Base-by-base conservation (phyloP, 352 stramenopile genomes). In the Thraustotheca clavata region DNA sequence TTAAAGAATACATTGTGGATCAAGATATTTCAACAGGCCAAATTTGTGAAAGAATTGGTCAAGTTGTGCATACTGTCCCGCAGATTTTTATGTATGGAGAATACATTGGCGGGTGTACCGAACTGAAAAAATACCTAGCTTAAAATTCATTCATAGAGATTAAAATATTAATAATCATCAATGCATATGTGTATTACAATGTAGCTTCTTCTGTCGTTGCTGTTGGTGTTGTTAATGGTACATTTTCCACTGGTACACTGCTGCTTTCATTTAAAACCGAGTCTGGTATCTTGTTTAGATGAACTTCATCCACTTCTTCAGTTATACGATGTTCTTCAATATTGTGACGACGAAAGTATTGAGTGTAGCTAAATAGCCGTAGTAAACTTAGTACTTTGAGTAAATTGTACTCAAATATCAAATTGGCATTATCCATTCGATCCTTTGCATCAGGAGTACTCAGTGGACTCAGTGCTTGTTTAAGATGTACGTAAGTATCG, bases 81-180 rank as follows among this genome's bases (percentile, higher is more conserved):
- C 83, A 92, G 67, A 89, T 91, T 59, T 92, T 83, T 66, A 65
- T 91, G 32, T 73, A 89, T 40, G 79, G 76, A 67, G 73, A 83
- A 48, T 92, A 91, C 72, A 75, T 92, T 40, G 83, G 83, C 29
- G 83, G 83, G 36, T 92, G 89, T 72, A 82, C 73, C 38, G 79
- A 90, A 50, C 83, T 92, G 18, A 72, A 74, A n/a, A 59, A 69
- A 60, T 73, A 88, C 68, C 69, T 91, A 20, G 73, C 69, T n/a
- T n/a, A n/a, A n/a, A n/a, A n/a, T n/a, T n/a, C n/a, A n/a, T n/a
- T n/a, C n/a, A n/a, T n/a, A n/a, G n/a, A n/a, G n/a, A n/a, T n/a
- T n/a, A n/a, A n/a, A n/a, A n/a, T n/a, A n/a, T n/a, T n/a, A n/a
- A n/a, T n/a, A n/a, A n/a, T n/a, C n/a, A n/a, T n/a, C n/a, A n/a